Evolutionary conservation across 345 rosid species (phyloP).

Genomic region (Moricandia moricandioides): DNA sequence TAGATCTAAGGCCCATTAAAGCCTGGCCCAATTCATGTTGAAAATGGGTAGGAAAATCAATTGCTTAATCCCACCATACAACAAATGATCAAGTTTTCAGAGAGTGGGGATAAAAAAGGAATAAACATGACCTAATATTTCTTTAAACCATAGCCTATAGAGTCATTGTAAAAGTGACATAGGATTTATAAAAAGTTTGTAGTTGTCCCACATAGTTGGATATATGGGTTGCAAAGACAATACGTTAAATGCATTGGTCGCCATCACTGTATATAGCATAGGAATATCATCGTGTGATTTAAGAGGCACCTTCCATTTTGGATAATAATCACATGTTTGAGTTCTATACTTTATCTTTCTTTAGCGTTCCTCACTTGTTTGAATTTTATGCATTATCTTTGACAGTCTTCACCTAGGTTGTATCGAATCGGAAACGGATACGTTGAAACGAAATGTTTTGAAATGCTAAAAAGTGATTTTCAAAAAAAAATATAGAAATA

Average conservation of each 20-base stretch:
- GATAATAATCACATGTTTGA: constrained; percentile 26
- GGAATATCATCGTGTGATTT: constrained; percentile 34
- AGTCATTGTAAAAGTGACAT: constrained; percentile 31
- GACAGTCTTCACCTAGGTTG: not conserved
- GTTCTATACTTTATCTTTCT: constrained; percentile 18
- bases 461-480: too few species aligned
- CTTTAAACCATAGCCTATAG: constrained; percentile 21
- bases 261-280: constrained; percentile 15
- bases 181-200: constrained; percentile 17
- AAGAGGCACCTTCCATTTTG: constrained; percentile 19
- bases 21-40: too few species aligned
- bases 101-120: not conserved
- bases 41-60: too few species aligned
- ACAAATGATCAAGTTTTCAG: constrained; percentile 19
- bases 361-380: constrained; percentile 23
- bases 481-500: too few species aligned
- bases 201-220: constrained; percentile 36
- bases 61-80: constrained; percentile 11
- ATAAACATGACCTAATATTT: constrained; percentile 33
- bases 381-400: constrained; percentile 18
- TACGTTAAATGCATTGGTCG: constrained; percentile 24
- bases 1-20: not conserved
- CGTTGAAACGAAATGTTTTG: too few species aligned
- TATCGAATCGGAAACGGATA: too few species aligned
- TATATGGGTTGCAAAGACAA: constrained; percentile 31